A percentile compares a stretch with the other conserved stretches of the same genome.
Conservation (phyloP, 2,329 filamentous ascomycete species). For the Xylariomycetidae sp. region DNA sequence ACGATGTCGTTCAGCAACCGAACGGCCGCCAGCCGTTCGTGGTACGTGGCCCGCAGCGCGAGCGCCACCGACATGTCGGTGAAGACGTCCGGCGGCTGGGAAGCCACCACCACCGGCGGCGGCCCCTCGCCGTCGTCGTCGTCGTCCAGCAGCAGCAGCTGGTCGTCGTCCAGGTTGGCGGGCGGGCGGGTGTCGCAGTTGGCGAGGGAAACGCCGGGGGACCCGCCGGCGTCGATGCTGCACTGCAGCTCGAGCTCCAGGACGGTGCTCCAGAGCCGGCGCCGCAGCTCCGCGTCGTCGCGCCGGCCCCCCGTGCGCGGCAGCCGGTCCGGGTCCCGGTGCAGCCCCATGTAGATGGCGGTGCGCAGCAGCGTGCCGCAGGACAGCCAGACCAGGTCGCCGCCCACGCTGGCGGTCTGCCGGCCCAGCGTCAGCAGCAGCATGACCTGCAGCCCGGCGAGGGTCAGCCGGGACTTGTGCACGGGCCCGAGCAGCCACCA, state of each 20-base stretch:
- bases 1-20: constrained; percentile 38
- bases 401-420: constrained; percentile 39
- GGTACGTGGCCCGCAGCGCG: constrained; percentile 37
- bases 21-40: constrained; percentile 35
- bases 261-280: constrained; percentile 51
- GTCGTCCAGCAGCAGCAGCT: constrained; percentile 38
- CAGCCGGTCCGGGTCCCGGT: constrained; percentile 48
- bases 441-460: constrained; percentile 45
- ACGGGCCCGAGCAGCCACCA: constrained; percentile 41
- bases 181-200: constrained; percentile 47
- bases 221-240: constrained; percentile 44
- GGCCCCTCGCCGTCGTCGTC: no score
- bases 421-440: constrained; percentile 46
- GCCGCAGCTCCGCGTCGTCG: constrained; percentile 46
- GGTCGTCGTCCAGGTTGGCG: constrained; percentile 45
- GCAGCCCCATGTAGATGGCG: constrained; percentile 53
- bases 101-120: constrained; percentile 7
- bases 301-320: constrained; percentile 40
- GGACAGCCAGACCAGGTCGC: constrained; percentile 47
- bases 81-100: constrained; percentile 20
- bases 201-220: constrained; percentile 37
- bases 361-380: constrained; percentile 44
- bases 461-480: constrained; percentile 43
- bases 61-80: constrained; percentile 47
- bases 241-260: constrained; percentile 48